Evolutionary conservation across 148 eudicot species (phyloP).

Genomic region (Euryodendron excelsum): DNA sequence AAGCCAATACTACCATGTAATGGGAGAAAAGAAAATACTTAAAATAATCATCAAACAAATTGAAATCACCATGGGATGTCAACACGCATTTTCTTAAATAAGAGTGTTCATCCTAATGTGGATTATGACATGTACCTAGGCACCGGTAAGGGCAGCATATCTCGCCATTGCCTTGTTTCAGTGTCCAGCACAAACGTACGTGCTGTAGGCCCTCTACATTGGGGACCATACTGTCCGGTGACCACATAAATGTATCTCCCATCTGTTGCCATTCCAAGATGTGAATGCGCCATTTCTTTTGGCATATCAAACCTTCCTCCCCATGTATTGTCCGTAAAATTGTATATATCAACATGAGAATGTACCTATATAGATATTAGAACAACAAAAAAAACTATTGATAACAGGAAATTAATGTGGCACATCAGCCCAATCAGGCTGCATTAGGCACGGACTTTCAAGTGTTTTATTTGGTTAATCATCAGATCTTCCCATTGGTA

Average conservation of each 20-base stretch:
- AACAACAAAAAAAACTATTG: slow-evolving; percentile 1
- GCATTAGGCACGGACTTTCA: background rate
- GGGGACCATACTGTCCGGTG: slow-evolving; percentile 98
- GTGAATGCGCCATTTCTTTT: slow-evolving; percentile 99
- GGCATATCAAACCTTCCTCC: slow-evolving; percentile 97
- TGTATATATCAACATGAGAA: slow-evolving; percentile 97
- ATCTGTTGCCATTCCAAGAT: slow-evolving; percentile 97
- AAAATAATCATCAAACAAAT: slow-evolving; percentile 10
- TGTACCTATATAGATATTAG: slow-evolving; percentile 57
- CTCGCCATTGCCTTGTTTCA: slow-evolving; percentile 73
- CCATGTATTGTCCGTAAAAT: slow-evolving; percentile 87
- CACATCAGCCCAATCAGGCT: background rate
- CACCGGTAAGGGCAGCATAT: slow-evolving; percentile 78
- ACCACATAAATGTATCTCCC: slow-evolving; percentile 91
- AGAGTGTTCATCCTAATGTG: background rate
- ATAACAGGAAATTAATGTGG: background rate
- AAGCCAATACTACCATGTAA: background rate
- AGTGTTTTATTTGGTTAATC: background rate
- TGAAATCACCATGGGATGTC: background rate
- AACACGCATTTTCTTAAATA: too few relatives aligned
- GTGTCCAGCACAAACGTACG: slow-evolving; percentile 83
- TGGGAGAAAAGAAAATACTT: background rate
- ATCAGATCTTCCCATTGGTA: background rate
- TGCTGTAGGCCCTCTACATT: slow-evolving; percentile 94
- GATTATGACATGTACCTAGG: slow-evolving; percentile 60